Percentiles rank a stretch among this genome's conserved stretches.
These are phyloP conservation scores for Flaveria sonorensis DNA, from an alignment of 129 eudicot genomes.

Conservation along the genomic window DNA sequence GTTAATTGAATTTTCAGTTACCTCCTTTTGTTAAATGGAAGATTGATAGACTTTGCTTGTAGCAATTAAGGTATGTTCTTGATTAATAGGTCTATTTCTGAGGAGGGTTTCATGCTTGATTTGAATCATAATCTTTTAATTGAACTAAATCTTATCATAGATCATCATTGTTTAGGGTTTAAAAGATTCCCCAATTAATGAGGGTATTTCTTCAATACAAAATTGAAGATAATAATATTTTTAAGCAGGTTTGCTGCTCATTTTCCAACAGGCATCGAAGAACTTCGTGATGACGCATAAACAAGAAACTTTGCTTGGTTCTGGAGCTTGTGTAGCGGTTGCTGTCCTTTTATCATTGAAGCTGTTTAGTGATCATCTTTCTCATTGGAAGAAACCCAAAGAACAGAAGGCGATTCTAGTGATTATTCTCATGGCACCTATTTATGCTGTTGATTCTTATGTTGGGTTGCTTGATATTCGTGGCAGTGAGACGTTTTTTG, in stretches of 20 bases:
- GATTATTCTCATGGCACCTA: constrained; percentile 79
- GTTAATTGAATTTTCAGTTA: background rate
- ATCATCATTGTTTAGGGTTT: background rate
- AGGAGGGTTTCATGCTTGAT: background rate
- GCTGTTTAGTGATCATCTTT: constrained; percentile 61
- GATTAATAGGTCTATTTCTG: too few species aligned
- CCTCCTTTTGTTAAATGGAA: too few species aligned
- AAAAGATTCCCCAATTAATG: background rate
- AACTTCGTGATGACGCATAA: constrained; percentile 56
- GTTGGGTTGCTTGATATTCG: constrained; percentile 71
- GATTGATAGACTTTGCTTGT: too few species aligned
- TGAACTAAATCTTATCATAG: background rate
- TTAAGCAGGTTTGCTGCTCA: constrained; percentile 34
- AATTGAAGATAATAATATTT: background rate
- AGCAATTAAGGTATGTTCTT: too few species aligned
- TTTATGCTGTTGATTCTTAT: constrained; percentile 71
- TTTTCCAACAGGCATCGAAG: constrained; percentile 23
- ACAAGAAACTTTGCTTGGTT: constrained; percentile 59
- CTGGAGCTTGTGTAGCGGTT: constrained; percentile 61
- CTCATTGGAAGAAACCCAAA: constrained; percentile 78
- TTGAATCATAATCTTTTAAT: background rate
- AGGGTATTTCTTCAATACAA: background rate
- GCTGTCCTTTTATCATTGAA: constrained; percentile 57
- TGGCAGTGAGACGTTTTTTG: constrained; percentile 70
- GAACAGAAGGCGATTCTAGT: constrained; percentile 81